Conservation (phyloP, 2,329 filamentous ascomycete species). For the Pseudogymnoascus sp. region DNA sequence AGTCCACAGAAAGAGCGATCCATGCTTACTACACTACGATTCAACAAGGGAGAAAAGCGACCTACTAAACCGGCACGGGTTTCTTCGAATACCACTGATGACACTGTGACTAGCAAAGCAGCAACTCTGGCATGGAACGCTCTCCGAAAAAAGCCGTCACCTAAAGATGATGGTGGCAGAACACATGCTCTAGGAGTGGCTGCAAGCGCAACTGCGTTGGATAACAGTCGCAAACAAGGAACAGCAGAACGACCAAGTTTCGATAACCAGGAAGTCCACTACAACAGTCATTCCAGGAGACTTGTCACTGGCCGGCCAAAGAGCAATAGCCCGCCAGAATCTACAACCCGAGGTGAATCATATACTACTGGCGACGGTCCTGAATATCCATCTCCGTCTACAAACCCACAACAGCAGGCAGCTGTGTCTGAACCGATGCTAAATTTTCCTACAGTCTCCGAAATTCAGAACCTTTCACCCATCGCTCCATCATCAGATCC, state of each 20-base stretch:
- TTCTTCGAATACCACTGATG: conserved; percentile 30
- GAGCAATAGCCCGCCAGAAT: conserved; percentile 15
- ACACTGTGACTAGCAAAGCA: conserved; percentile 53
- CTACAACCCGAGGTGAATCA: conserved; percentile 19
- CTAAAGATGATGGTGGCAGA: conserved; percentile 22
- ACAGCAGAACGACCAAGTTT: conserved; percentile 12
- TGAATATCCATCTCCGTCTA: conserved; percentile 28
- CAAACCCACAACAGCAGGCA: conserved; percentile 24
- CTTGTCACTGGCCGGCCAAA: conserved; percentile 20
- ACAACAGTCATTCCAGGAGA: conserved; percentile 29
- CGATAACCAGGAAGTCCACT: conserved; percentile 22
- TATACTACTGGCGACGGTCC: conserved; percentile 22
- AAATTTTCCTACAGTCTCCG: conserved; percentile 21
- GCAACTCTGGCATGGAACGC: conserved; percentile 57
- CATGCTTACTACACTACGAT: conserved; percentile 56
- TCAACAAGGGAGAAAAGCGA: conserved; percentile 42
- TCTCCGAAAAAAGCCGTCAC: conserved; percentile 26
- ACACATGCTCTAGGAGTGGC: conserved; percentile 23
- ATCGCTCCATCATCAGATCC: conserved; percentile 19
- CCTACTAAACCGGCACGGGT: conserved; percentile 33
- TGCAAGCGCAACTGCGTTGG: conserved; percentile 23
- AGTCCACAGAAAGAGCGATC: conserved; percentile 53
- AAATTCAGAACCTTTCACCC: conserved; percentile 21
- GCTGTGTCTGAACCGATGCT: conserved; percentile 24
- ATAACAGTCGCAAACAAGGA: conserved; percentile 18